These are phyloP conservation scores for Salix caprea DNA, from an alignment of 345 rosid genomes.

Conservation along the genomic window DNA sequence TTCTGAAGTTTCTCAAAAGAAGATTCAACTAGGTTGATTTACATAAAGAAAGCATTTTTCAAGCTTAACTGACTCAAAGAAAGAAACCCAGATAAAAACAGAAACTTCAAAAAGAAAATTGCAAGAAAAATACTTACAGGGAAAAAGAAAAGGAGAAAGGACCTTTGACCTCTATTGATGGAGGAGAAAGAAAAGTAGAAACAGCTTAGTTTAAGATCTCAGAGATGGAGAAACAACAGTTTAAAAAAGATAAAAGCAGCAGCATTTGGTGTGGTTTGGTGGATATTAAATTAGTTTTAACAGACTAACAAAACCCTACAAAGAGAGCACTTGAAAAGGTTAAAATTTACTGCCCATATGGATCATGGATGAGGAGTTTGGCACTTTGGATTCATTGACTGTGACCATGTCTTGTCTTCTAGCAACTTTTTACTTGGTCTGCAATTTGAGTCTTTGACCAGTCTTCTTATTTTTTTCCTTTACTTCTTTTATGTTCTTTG, in stretches of 20 bases:
- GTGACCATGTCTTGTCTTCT: not conserved
- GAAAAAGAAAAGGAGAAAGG: constrained; percentile 4
- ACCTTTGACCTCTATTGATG: not conserved
- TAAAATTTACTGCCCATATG: too few relatives aligned
- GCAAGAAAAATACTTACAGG: not conserved
- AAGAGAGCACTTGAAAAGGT: not conserved
- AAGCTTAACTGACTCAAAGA: not conserved
- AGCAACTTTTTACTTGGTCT: not conserved
- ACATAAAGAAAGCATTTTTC: not conserved
- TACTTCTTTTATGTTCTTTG: not conserved
- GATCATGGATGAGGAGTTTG: not conserved
- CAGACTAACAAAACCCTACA: not conserved
- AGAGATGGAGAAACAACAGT: not conserved
- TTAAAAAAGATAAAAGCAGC: not conserved
- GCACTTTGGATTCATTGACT: not conserved
- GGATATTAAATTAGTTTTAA: not conserved
- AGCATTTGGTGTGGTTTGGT: not conserved
- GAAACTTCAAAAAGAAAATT: not conserved
- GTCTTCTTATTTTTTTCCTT: not conserved
- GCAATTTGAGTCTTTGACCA: not conserved
- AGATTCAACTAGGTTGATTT: not conserved
- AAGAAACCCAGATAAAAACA: not conserved
- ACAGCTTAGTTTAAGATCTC: not conserved
- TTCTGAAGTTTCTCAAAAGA: not conserved
- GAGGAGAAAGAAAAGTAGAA: not conserved